phyloP scores from a whole-genome alignment of 192 early-diverging fungal species.

The Coemansia sp. region DNA sequence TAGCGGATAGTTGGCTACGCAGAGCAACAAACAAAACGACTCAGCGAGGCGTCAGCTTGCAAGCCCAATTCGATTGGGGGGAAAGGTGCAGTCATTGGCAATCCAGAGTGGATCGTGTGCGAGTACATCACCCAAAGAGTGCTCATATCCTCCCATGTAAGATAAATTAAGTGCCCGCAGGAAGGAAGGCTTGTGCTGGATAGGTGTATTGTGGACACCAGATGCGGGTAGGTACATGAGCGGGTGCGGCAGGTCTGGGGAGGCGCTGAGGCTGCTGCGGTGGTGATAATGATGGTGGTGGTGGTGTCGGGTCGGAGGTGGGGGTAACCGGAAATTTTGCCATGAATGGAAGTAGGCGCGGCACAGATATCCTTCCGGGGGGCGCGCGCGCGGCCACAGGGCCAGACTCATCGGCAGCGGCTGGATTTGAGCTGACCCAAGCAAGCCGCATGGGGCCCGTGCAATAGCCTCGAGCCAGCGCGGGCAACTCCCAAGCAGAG shows the following conservation, averaged over 20 bases:
- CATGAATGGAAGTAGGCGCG: neutral
- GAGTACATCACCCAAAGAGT: neutral
- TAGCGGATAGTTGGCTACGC: neutral
- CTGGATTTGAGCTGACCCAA: constrained; percentile 3
- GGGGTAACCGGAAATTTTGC: constrained; percentile 1
- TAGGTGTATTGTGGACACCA: constrained; percentile 1
- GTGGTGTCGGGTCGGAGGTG: neutral
- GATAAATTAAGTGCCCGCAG: neutral
- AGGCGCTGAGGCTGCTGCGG: neutral
- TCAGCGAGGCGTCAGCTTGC: neutral
- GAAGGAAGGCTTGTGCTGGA: constrained; percentile 1
- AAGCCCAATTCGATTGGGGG: neutral
- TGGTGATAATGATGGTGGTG: neutral
- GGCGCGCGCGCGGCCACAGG: neutral
- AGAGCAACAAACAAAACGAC: neutral
- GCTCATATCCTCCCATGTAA: neutral
- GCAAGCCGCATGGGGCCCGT: constrained; percentile 2
- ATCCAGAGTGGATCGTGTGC: neutral
- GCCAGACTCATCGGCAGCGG: neutral
- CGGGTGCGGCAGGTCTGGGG: neutral
- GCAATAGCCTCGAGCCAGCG: neutral
- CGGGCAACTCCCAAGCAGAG: neutral
- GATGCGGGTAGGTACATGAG: neutral
- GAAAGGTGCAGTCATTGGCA: neutral
- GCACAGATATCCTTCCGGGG: neutral